Percentiles rank a stretch among this genome's conserved stretches.
Conservation (phyloP, 2,329 filamentous ascomycete species). For the Ophiostoma triangulosporum region DNA sequence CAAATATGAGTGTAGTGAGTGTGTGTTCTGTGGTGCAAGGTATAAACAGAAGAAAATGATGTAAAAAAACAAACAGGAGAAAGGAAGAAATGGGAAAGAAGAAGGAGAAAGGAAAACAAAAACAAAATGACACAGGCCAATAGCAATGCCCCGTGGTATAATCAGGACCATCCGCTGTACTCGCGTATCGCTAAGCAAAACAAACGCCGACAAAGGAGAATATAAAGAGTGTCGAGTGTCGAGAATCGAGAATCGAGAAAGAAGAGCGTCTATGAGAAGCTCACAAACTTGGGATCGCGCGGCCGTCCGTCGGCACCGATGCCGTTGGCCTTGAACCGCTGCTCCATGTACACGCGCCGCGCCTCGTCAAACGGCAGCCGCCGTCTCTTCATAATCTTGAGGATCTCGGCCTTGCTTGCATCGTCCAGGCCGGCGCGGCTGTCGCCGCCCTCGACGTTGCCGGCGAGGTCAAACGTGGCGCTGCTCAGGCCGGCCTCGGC, state of each 20-base stretch:
- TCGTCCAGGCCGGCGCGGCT: constrained; percentile 69
- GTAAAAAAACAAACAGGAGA: neutral
- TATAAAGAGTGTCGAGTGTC: too few relatives aligned
- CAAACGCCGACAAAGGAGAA: neutral
- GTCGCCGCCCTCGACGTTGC: constrained; percentile 71
- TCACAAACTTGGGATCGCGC: constrained; percentile 88
- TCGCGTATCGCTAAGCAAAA: neutral
- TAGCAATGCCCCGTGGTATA: neutral
- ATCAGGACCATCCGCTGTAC: neutral
- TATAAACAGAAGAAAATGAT: neutral
- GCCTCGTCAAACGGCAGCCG: constrained; percentile 84
- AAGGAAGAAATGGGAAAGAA: neutral
- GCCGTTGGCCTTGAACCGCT: constrained; percentile 71
- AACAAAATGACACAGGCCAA: neutral
- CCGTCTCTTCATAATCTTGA: constrained; percentile 79
- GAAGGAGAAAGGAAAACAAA: neutral
- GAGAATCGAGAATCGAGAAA: neutral
- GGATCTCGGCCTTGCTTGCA: constrained; percentile 65
- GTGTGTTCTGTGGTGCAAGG: too few relatives aligned
- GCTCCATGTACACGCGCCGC: constrained; percentile 71
- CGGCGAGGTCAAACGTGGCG: constrained; percentile 65
- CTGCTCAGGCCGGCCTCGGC: constrained; percentile 79
- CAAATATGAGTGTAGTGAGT: too few relatives aligned
- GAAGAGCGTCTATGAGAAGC: constrained; percentile 53
- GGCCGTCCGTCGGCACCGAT: constrained; percentile 82